Percentiles rank a stretch among this genome's conserved stretches.
phyloP scores from a whole-genome alignment of 1,284 basidiomycete genomes.

The Trichosporon sp. region DNA sequence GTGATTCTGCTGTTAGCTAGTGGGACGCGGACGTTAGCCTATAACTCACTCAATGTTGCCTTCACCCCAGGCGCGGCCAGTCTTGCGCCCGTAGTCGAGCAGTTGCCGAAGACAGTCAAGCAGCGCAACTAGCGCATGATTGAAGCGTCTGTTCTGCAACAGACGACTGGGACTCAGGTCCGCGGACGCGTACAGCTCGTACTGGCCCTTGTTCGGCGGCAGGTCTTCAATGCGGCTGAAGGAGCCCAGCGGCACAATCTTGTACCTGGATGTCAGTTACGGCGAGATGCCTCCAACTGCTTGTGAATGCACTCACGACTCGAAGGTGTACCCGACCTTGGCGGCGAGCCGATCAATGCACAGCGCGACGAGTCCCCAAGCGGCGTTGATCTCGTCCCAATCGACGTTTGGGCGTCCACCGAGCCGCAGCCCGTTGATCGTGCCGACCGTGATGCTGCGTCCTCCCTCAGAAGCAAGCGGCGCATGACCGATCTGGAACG shows the following conservation, averaged over 20 bases:
- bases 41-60: slow-evolving; percentile 62
- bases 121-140: slow-evolving; percentile 93
- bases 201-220: slow-evolving; percentile 78
- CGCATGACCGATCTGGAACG: slow-evolving; percentile 91
- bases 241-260: slow-evolving; percentile 86
- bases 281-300: too few relatives aligned
- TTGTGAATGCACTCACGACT: slow-evolving; percentile 63
- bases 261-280: slow-evolving; percentile 64
- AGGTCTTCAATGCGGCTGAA: slow-evolving; percentile 87
- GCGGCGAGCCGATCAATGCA: slow-evolving; percentile 86
- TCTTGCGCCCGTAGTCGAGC: slow-evolving; percentile 75
- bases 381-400: slow-evolving; percentile 98
- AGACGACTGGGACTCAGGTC: slow-evolving; percentile 76
- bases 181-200: slow-evolving; percentile 85
- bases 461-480: slow-evolving; percentile 36
- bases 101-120: slow-evolving; percentile 91
- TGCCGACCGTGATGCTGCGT: slow-evolving; percentile 70
- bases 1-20: slow-evolving; percentile 65
- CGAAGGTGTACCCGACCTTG: slow-evolving; percentile 83
- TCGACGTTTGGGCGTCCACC: slow-evolving; percentile 87
- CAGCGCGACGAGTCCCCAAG: slow-evolving; percentile 95
- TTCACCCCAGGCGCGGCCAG: slow-evolving; percentile 74
- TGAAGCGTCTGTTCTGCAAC: slow-evolving; percentile 91
- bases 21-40: neutral
- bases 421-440: slow-evolving; percentile 91